These are phyloP conservation scores for Xerocomus brunneocitrinus DNA, from an alignment of 768 basidiomycete species.

Conservation along the genomic window DNA sequence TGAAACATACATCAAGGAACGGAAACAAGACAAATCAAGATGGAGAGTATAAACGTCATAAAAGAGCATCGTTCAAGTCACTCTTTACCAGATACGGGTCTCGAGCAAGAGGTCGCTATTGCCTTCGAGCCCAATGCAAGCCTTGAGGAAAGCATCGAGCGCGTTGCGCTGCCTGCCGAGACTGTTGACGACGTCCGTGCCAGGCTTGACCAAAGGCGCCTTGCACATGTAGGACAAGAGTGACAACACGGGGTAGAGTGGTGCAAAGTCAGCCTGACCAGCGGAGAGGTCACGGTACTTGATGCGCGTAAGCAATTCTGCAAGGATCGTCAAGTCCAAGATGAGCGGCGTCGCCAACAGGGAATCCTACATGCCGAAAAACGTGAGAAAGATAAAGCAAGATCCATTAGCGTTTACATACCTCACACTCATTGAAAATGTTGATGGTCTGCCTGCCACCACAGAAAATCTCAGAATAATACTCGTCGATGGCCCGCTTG, in stretches of 20 bases:
- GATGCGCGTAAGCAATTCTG: slow-evolving; percentile 91
- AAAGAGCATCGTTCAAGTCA: neutral
- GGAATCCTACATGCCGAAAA: slow-evolving; percentile 59
- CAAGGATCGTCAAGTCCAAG: slow-evolving; percentile 87
- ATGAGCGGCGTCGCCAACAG: slow-evolving; percentile 94
- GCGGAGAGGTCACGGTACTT: slow-evolving; percentile 64
- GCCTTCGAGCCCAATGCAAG: slow-evolving; percentile 83
- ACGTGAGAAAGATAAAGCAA: neutral
- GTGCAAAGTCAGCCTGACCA: slow-evolving; percentile 60
- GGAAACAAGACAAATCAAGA: neutral
- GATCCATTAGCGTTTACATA: slow-evolving; percentile 25
- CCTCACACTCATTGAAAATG: slow-evolving; percentile 98
- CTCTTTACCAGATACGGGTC: slow-evolving; percentile 78
- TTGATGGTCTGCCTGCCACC: slow-evolving; percentile 92
- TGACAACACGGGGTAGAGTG: slow-evolving; percentile 87
- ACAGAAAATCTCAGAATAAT: slow-evolving; percentile 97
- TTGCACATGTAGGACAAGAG: slow-evolving; percentile 97
- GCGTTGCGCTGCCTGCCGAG: slow-evolving; percentile 93
- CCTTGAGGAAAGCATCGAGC: slow-evolving; percentile 90
- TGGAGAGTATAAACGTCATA: neutral
- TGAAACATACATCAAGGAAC: neutral
- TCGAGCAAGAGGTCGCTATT: slow-evolving; percentile 81
- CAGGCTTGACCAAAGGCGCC: slow-evolving; percentile 94
- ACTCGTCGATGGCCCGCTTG: slow-evolving; percentile 99
- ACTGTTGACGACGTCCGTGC: slow-evolving; percentile 91